Evolutionary conservation across 371 early-diverging fungal species (phyloP).

Genomic region (Cokeromyces recurvatus): DNA sequence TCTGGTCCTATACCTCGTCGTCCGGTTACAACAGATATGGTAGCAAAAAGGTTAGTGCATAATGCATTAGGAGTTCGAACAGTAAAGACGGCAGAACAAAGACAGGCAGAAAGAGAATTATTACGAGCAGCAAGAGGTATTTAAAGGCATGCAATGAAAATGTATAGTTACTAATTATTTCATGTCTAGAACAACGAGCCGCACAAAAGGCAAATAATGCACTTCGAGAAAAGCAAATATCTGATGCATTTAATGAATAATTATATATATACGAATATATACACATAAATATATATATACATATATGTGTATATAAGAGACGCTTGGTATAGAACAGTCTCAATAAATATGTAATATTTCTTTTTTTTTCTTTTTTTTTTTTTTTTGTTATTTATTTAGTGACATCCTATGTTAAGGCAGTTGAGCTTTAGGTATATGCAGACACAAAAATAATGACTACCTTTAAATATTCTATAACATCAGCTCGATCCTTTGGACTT

Average conservation of each 20-base stretch:
- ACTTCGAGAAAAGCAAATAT: conserved; percentile 15
- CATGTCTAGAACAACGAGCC: conserved; percentile 18
- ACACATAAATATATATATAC: too few relatives aligned
- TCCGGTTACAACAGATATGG: conserved; percentile 50
- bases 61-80: conserved; percentile 46
- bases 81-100: conserved; percentile 42
- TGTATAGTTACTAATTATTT: neutral
- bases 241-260: conserved; percentile 32
- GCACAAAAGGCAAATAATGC: conserved; percentile 9
- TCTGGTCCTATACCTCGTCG: conserved; percentile 23
- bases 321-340: too few relatives aligned
- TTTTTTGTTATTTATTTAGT: too few relatives aligned
- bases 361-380: too few relatives aligned
- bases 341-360: too few relatives aligned
- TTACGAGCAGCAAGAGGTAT: conserved; percentile 32
- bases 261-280: too few relatives aligned
- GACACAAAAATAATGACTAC: too few relatives aligned
- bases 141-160: neutral
- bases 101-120: conserved; percentile 24
- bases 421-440: too few relatives aligned
- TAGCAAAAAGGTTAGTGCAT: conserved; percentile 45
- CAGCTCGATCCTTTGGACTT: conserved; percentile 85
- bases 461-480: conserved; percentile 89
- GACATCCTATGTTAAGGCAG: too few relatives aligned
- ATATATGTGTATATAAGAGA: too few relatives aligned